These are phyloP conservation scores for Fusarium sororula DNA, from an alignment of 2,329 filamentous ascomycete genomes.

Conservation along the genomic window DNA sequence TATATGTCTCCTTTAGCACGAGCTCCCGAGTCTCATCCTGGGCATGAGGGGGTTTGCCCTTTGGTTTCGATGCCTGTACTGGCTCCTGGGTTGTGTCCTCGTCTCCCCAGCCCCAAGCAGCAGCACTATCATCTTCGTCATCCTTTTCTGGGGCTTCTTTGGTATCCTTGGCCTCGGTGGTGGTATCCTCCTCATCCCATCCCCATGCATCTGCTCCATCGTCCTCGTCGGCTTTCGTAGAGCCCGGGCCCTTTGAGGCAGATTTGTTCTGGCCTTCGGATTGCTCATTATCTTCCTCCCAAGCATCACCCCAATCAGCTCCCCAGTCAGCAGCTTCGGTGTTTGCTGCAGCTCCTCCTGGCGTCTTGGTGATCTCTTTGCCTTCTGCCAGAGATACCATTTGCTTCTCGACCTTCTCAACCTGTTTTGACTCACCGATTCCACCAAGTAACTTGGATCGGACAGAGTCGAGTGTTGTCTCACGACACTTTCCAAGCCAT, in stretches of 20 bases:
- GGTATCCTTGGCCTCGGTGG: constrained; percentile 35
- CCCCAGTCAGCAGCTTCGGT: constrained; percentile 72
- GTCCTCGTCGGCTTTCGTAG: constrained; percentile 46
- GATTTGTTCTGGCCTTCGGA: constrained; percentile 37
- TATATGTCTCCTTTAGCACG: constrained; percentile 85
- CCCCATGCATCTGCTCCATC: constrained; percentile 78
- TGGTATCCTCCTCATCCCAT: constrained; percentile 74
- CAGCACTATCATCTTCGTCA: constrained; percentile 61
- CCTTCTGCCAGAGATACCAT: constrained; percentile 75
- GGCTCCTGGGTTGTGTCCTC: constrained; percentile 59
- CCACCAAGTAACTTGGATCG: constrained; percentile 74
- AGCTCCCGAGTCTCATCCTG: constrained; percentile 67
- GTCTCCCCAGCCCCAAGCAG: constrained; percentile 89
- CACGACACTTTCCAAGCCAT: constrained; percentile 87
- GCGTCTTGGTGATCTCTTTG: constrained; percentile 66
- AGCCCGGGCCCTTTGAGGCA: constrained; percentile 27
- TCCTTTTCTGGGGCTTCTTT: constrained; percentile 33
- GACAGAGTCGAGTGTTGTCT: constrained; percentile 79
- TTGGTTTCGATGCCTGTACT: constrained; percentile 17
- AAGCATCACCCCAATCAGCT: constrained; percentile 80
- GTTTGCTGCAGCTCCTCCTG: constrained; percentile 58
- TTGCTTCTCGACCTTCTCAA: constrained; percentile 87
- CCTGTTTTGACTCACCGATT: constrained; percentile 72
- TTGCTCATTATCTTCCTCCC: constrained; percentile 74
- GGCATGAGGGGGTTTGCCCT: constrained; percentile 28